These are phyloP conservation scores for Verticillium nubilum DNA, from an alignment of 2,329 filamentous ascomycete species.

Conservation along the genomic window DNA sequence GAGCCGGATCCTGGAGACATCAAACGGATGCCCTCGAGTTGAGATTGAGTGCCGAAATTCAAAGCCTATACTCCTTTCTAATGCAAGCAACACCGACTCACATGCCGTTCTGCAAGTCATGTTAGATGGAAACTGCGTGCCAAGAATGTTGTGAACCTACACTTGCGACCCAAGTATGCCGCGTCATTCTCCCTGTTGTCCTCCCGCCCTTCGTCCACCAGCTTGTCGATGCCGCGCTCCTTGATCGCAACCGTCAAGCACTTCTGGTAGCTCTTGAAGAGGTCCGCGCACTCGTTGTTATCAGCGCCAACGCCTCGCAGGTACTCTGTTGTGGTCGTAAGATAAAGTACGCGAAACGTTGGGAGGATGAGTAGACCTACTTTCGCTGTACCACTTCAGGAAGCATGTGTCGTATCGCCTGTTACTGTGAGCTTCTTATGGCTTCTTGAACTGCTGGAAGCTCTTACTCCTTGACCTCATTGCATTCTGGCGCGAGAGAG, in stretches of 20 bases:
- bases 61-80: background rate
- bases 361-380: slow-evolving; percentile 46
- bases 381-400: slow-evolving; percentile 98
- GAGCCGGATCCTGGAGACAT: background rate
- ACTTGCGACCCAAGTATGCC: slow-evolving; percentile 35
- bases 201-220: slow-evolving; percentile 85
- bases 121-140: background rate
- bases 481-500: slow-evolving; percentile 90
- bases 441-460: background rate
- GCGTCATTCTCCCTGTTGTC: slow-evolving; percentile 85
- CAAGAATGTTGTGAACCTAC: slow-evolving; percentile 19
- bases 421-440: slow-evolving; percentile 5
- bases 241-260: slow-evolving; percentile 86
- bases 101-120: background rate
- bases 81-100: background rate
- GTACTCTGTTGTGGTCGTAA: slow-evolving; percentile 58
- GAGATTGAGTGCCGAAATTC: background rate
- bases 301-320: slow-evolving; percentile 76
- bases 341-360: slow-evolving; percentile 9
- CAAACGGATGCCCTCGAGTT: background rate
- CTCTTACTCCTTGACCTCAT: slow-evolving; percentile 84
- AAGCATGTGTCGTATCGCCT: slow-evolving; percentile 97
- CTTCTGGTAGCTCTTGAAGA: slow-evolving; percentile 85
- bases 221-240: slow-evolving; percentile 83
- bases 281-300: slow-evolving; percentile 74